Evolutionary conservation across 2,329 filamentous ascomycete genomes (phyloP), one percentile per base, ranked within the genome.

Genomic region (Xylaria sp.): DNA sequence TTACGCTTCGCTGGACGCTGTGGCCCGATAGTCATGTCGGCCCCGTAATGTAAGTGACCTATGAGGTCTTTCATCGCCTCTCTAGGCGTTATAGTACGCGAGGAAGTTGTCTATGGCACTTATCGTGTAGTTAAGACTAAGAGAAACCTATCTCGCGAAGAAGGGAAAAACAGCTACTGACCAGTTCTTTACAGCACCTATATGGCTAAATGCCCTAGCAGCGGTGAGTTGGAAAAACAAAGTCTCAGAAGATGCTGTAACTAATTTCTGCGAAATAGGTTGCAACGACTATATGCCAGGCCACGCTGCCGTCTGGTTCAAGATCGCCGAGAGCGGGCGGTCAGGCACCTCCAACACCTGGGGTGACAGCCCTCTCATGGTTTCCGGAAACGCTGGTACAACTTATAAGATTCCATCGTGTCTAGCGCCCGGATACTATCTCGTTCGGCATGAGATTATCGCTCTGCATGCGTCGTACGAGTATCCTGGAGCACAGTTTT

Each of bases 361-460:
- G 85, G 85, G 78, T 51, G 76, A 82, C 77, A 81, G 78, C 15
- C 74, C 80, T 1, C 77, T 86, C 6, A 85, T 85, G 80, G 79
- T 78, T 15, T 74, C 79, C 9, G 81, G 80, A 42, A 83, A 82
- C 69, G 74, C 78, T 1, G 80, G 81, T 3, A 81, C 83, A 67
- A 78, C 79, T 51, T 88, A 88, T 80, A 86, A 82, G n/a, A 85
- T 88, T 71, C 86, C 86, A 4, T 78, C 79, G 15, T 87, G 84
- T 77, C 80, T 88, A 46, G 79, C 82, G 51, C 77, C 82, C 0
- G 86, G 86, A 1, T 85, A 85, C 80, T 88, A 88, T 77, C 83
- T 88, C 63, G 85, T 88, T 28, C 85, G 86, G 58, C 86, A 88
- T 73, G 86, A 88, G 76, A 83, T 86, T 73, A 84, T 88, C 68